These are phyloP conservation scores for Phytophthora colocasiae DNA, from an alignment of 352 stramenopile genomes.

Conservation along the genomic window DNA sequence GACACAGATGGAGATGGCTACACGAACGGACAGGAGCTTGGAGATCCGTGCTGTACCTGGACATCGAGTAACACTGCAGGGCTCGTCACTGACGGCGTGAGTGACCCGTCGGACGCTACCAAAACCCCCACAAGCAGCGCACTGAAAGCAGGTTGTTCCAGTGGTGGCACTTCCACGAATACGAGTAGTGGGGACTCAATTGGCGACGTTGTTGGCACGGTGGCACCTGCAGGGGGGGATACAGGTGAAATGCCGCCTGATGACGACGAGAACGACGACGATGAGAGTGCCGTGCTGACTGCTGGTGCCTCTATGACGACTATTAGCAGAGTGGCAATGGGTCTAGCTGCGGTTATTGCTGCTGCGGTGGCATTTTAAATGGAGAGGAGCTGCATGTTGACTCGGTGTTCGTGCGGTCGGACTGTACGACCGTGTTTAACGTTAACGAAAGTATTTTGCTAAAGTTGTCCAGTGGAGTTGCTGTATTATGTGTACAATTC, in stretches of 20 bases:
- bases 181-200: constrained; percentile 35
- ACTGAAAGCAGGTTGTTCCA: constrained; percentile 57
- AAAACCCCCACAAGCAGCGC: constrained; percentile 59
- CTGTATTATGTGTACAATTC: constrained; percentile 37
- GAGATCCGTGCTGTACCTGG: constrained; percentile 87
- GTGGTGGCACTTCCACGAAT: constrained; percentile 28
- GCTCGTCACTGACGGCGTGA: constrained; percentile 69
- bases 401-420: constrained; percentile 8
- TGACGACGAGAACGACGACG: constrained; percentile 67
- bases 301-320: constrained; percentile 9
- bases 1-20: constrained; percentile 86
- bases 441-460: constrained; percentile 27
- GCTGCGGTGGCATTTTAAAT: constrained; percentile 29
- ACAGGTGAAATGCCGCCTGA: constrained; percentile 41
- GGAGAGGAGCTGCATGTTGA: constrained; percentile 14
- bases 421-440: constrained; percentile 23
- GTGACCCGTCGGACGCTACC: constrained; percentile 61
- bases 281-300: constrained; percentile 54
- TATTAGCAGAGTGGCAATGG: constrained; percentile 17
- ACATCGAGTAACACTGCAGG: constrained; percentile 44
- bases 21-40: constrained; percentile 87
- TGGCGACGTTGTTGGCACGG: constrained; percentile 45
- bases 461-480: constrained; percentile 12
- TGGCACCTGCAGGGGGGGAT: constrained; percentile 26
- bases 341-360: constrained; percentile 14